Evolutionary conservation across 768 basidiomycete genomes (phyloP).

Genomic region (Lentinula lateritia): DNA sequence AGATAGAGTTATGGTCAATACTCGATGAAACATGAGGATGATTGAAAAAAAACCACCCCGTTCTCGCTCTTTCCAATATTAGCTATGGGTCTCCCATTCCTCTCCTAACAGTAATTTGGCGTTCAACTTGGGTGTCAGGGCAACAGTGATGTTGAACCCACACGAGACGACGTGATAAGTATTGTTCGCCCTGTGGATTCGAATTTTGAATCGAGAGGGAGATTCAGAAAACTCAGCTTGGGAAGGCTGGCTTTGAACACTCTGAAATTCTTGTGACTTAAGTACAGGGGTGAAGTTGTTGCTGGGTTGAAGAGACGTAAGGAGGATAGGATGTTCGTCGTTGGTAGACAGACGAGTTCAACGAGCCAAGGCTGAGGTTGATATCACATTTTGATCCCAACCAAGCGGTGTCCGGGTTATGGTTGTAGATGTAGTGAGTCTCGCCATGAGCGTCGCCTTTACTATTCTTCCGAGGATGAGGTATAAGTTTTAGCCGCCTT

Average conservation of each 20-base stretch:
- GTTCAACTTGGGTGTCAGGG: constrained; percentile 58
- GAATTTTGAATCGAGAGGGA: constrained; percentile 45
- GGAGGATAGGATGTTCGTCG: not conserved
- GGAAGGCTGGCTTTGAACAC: not conserved
- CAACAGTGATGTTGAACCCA: constrained; percentile 59
- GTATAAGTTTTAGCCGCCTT: not conserved
- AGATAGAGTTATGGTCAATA: too few species aligned
- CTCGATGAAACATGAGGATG: not conserved
- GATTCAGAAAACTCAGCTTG: not conserved
- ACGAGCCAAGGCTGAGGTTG: not conserved
- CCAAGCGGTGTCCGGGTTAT: not conserved
- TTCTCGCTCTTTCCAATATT: constrained; percentile 73
- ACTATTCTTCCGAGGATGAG: not conserved
- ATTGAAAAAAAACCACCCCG: constrained; percentile 41
- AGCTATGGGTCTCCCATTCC: constrained; percentile 53
- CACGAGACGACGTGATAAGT: constrained; percentile 69
- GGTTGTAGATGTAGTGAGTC: not conserved
- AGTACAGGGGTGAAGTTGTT: not conserved
- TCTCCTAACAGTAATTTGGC: constrained; percentile 45
- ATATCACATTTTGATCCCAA: not conserved
- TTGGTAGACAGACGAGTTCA: not conserved
- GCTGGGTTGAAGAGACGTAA: not conserved
- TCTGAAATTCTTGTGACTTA: not conserved
- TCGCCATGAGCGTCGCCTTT: not conserved
- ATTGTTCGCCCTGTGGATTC: constrained; percentile 72